These are phyloP conservation scores for Fusarium chaquense DNA, from an alignment of 2,329 filamentous ascomycete species.

Conservation along the genomic window DNA sequence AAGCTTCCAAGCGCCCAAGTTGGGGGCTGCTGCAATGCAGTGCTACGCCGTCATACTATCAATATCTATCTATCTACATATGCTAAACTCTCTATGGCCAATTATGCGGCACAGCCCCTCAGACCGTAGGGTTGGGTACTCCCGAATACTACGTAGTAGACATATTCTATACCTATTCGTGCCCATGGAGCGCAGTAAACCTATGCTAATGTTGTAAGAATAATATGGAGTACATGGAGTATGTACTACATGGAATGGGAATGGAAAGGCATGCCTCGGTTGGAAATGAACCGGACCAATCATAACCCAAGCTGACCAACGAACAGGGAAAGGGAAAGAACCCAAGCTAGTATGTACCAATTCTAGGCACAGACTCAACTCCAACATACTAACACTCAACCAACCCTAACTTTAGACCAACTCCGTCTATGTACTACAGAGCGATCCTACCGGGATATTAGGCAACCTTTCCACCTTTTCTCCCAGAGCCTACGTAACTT, in stretches of 20 bases:
- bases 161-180: constrained; percentile 5
- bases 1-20: constrained; percentile 17
- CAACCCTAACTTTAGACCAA: constrained; percentile 7
- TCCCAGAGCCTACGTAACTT: neutral
- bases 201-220: neutral
- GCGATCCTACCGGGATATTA: neutral
- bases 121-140: neutral
- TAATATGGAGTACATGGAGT: neutral
- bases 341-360: neutral
- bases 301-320: neutral
- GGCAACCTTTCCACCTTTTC: constrained; percentile 13
- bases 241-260: neutral
- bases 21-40: constrained; percentile 31
- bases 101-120: constrained; percentile 32
- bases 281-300: constrained; percentile 35
- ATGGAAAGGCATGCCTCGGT: constrained; percentile 26
- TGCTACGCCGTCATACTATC: constrained; percentile 31
- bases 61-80: constrained; percentile 20
- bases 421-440: neutral
- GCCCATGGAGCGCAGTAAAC: neutral
- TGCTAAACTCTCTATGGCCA: constrained; percentile 9
- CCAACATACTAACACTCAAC: neutral
- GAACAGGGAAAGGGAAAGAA: neutral
- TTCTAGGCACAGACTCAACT: neutral
- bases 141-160: constrained; percentile 6